Evolutionary conservation across 176 grass and related monocot species (phyloP).

Genomic region (Avena insularis): DNA sequence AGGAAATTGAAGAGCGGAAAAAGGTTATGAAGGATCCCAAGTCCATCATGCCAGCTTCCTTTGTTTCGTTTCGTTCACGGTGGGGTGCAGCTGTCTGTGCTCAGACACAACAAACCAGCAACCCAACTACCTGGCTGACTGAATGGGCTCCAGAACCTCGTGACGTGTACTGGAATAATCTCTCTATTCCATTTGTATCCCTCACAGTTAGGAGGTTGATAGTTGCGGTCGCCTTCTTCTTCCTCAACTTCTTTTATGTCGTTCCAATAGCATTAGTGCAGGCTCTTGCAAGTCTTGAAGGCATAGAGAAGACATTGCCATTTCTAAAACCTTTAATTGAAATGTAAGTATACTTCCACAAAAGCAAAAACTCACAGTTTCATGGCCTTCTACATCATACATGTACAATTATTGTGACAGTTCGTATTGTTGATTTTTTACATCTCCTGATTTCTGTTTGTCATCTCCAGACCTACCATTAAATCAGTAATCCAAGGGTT

Average conservation of each 20-base stretch:
- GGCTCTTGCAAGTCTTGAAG: conserved; percentile 87
- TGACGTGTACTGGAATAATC: conserved; percentile 93
- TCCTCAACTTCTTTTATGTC: conserved; percentile 93
- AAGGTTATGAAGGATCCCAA: conserved; percentile 84
- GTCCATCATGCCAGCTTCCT: conserved; percentile 75
- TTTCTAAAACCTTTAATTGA: conserved; percentile 88
- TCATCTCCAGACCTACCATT: conserved; percentile 50
- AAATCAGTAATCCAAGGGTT: conserved; percentile 99
- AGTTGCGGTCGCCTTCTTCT: conserved; percentile 86
- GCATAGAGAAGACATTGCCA: conserved; percentile 78
- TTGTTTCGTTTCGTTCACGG: conserved; percentile 88
- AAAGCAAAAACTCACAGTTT: not conserved
- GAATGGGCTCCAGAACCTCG: conserved; percentile 98
- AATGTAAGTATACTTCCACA: conserved; percentile 56
- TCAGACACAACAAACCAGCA: conserved; percentile 95
- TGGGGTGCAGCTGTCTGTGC: conserved; percentile 98
- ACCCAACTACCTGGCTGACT: conserved; percentile 90
- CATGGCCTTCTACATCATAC: not conserved
- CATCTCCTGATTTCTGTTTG: conserved; percentile 37
- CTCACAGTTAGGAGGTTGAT: conserved; percentile 78
- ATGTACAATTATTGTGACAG: conserved; percentile 12
- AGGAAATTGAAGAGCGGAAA: conserved; percentile 81
- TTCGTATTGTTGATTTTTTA: conserved; percentile 13
- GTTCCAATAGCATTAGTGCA: conserved; percentile 83
- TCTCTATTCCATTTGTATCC: conserved; percentile 91